These are phyloP conservation scores for Withania somnifera DNA, from an alignment of 305 asterid genomes.

Conservation along the genomic window DNA sequence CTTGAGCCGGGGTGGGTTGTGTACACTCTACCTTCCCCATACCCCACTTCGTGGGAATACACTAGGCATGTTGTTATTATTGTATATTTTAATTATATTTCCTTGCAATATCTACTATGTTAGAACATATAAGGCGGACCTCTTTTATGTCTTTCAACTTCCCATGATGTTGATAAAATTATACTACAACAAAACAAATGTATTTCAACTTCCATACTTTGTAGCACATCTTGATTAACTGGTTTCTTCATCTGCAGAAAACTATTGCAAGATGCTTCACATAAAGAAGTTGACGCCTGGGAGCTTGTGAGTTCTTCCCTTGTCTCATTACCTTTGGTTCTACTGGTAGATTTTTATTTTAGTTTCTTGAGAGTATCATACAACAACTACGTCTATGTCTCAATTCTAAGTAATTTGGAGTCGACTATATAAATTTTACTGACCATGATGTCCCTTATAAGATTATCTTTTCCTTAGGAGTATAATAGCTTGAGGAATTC, in stretches of 20 bases:
- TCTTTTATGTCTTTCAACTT: background rate
- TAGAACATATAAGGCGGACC: background rate
- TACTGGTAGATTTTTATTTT: background rate
- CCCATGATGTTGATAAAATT: background rate
- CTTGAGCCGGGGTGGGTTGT: too few species aligned
- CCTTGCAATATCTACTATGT: background rate
- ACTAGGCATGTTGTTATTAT: too few species aligned
- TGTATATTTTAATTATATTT: background rate
- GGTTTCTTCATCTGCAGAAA: constrained; percentile 26
- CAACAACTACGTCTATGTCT: background rate
- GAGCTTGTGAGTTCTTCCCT: constrained; percentile 53
- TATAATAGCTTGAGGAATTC: background rate
- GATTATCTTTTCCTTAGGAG: background rate
- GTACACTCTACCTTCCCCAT: too few species aligned
- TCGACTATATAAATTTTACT: background rate
- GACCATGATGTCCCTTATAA: background rate
- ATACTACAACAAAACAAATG: background rate
- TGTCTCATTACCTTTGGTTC: background rate
- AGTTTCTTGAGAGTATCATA: background rate
- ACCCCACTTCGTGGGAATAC: too few species aligned
- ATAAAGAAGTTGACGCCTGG: constrained; percentile 56
- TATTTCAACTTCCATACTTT: background rate
- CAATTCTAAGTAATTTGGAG: background rate
- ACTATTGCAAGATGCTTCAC: constrained; percentile 27
- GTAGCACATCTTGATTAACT: background rate